These are phyloP conservation scores for Saposhnikovia divaricata DNA, from an alignment of 129 eudicot genomes.

Conservation along the genomic window DNA sequence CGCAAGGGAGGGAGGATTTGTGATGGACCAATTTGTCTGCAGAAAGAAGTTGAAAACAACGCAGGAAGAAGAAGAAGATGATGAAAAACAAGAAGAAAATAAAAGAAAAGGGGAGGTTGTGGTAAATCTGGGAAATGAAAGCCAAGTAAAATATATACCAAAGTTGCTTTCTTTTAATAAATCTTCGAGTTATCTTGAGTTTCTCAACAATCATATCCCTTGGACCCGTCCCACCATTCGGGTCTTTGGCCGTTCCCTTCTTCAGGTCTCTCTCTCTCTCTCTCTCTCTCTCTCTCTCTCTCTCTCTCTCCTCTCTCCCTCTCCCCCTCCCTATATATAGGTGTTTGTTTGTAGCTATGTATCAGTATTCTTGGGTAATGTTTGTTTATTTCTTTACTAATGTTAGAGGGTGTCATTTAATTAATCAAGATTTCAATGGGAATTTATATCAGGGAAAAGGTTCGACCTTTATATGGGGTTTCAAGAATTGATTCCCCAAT, in stretches of 20 bases:
- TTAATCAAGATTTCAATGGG: neutral
- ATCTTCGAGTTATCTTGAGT: constrained; percentile 56
- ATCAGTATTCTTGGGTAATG: neutral
- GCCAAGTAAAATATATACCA: constrained; percentile 39
- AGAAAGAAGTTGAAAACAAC: neutral
- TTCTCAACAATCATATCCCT: constrained; percentile 59
- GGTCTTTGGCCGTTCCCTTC: constrained; percentile 57
- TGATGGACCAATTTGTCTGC: neutral
- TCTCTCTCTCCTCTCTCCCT: neutral
- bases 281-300: neutral
- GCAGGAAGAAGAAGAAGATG: neutral
- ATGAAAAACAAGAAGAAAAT: neutral
- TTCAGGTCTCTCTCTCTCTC: constrained; percentile 40
- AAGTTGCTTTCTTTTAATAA: constrained; percentile 33
- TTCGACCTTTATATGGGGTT: neutral
- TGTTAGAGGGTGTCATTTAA: neutral
- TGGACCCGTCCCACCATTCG: constrained; percentile 91
- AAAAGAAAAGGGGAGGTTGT: neutral
- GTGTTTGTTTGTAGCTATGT: neutral
- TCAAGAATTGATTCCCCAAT: neutral
- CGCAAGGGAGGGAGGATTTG: neutral
- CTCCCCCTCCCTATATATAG: neutral
- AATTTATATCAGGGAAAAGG: neutral
- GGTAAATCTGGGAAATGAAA: constrained; percentile 57
- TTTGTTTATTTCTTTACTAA: neutral